These are phyloP conservation scores for Blastocystis sp. DNA, from an alignment of 352 stramenopile genomes.

Conservation along the genomic window DNA sequence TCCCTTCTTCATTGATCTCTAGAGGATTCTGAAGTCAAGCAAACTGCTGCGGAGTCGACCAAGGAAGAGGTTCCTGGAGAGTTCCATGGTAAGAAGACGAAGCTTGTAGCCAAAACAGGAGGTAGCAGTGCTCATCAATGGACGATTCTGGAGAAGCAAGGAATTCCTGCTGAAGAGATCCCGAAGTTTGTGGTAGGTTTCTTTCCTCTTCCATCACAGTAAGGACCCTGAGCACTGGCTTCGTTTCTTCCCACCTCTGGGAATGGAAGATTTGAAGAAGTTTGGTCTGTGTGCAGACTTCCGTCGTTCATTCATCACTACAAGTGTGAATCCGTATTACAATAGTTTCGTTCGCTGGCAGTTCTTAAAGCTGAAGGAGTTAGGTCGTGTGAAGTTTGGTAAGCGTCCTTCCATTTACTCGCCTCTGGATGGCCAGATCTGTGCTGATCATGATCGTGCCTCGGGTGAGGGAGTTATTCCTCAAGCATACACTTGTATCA, in stretches of 20 bases:
- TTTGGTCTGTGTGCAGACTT: slow-evolving; percentile 94
- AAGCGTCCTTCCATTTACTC: slow-evolving; percentile 97
- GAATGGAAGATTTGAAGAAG: slow-evolving; percentile 86
- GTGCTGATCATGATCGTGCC: slow-evolving; percentile 94
- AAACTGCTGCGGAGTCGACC: slow-evolving; percentile 50
- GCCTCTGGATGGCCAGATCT: slow-evolving; percentile 93
- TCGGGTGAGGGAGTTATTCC: slow-evolving; percentile 93
- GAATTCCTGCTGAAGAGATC: slow-evolving; percentile 82
- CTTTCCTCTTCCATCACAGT: background rate
- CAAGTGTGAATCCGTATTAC: slow-evolving; percentile 96
- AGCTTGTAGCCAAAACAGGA: slow-evolving; percentile 91
- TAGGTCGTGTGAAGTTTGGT: slow-evolving; percentile 79
- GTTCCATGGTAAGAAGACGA: slow-evolving; percentile 91
- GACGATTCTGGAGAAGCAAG: slow-evolving; percentile 90
- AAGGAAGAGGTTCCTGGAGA: slow-evolving; percentile 67
- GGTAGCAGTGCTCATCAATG: slow-evolving; percentile 88
- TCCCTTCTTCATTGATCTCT: background rate
- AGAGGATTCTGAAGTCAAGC: slow-evolving; percentile 69
- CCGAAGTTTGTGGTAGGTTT: slow-evolving; percentile 77
- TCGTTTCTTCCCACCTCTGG: slow-evolving; percentile 93
- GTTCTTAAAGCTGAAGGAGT: slow-evolving; percentile 89
- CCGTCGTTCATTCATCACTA: slow-evolving; percentile 98
- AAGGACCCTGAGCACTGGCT: slow-evolving; percentile 92
- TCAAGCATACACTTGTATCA: slow-evolving; percentile 98
- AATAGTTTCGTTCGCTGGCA: slow-evolving; percentile 98